These are phyloP conservation scores for Solanum okadae DNA, from an alignment of 257 asterid species.

Conservation along the genomic window DNA sequence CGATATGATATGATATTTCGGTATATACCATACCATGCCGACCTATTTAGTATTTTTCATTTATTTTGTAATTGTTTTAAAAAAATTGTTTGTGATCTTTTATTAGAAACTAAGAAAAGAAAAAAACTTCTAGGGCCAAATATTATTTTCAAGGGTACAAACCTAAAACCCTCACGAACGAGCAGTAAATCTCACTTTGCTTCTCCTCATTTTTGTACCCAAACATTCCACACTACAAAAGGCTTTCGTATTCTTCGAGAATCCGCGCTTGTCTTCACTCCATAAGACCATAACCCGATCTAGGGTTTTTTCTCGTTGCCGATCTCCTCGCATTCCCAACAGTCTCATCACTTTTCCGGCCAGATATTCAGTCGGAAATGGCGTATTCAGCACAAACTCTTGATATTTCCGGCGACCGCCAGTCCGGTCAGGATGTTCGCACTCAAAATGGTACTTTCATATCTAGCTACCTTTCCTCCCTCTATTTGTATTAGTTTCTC, in stretches of 20 bases:
- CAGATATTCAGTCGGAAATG: conserved; percentile 17
- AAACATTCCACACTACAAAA: background rate
- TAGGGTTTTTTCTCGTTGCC: conserved; percentile 14
- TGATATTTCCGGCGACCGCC: conserved; percentile 88
- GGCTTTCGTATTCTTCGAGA: background rate
- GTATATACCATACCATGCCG: no score
- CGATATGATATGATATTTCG: no score
- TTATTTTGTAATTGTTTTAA: background rate
- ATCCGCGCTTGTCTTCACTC: background rate
- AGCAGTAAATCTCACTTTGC: background rate
- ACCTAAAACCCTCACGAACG: background rate
- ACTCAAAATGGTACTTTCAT: conserved; percentile 56
- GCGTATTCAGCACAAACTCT: conserved; percentile 41
- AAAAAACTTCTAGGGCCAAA: background rate
- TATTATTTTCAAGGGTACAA: background rate
- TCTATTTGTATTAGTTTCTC: background rate
- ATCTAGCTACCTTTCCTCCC: no score
- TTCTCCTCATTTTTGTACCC: background rate
- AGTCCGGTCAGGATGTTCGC: conserved; percentile 94
- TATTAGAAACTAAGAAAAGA: background rate
- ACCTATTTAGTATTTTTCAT: background rate
- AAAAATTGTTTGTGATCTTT: background rate
- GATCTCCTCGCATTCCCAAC: background rate
- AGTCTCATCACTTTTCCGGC: background rate
- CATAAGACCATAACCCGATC: conserved; percentile 9